A percentile compares a stretch with the other conserved stretches of the same genome.
Conservation (phyloP, 1,139 yeast species). For the Candida smagusa region DNA sequence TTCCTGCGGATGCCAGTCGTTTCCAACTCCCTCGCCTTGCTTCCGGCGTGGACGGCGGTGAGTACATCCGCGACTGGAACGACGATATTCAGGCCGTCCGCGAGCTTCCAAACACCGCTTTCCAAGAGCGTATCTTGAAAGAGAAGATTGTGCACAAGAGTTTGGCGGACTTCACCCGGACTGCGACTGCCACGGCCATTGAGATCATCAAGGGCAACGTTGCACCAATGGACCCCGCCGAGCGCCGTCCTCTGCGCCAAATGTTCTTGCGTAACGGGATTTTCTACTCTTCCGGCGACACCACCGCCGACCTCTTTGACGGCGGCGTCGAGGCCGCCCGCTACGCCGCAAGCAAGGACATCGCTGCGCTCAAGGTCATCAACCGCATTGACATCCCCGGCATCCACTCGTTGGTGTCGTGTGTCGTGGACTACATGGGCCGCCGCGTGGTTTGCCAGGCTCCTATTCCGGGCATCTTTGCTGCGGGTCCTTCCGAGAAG, state of each 20-base stretch:
- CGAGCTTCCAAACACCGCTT: slow-evolving; percentile 57
- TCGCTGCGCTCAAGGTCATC: slow-evolving; percentile 65
- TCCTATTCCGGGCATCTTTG: slow-evolving; percentile 94
- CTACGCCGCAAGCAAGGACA: slow-evolving; percentile 75
- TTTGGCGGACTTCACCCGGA: slow-evolving; percentile 72
- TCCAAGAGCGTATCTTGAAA: slow-evolving; percentile 69
- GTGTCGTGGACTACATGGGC: slow-evolving; percentile 87
- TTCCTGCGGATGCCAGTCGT: slow-evolving; percentile 58
- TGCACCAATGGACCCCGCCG: slow-evolving; percentile 77
- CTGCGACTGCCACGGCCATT: slow-evolving; percentile 79
- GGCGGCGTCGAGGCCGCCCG: slow-evolving; percentile 91
- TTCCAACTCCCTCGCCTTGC: slow-evolving; percentile 54
- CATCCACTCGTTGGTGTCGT: slow-evolving; percentile 69
- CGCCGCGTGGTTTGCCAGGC: slow-evolving; percentile 87
- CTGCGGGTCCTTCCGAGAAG: slow-evolving; percentile 32
- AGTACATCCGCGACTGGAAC: slow-evolving; percentile 74
- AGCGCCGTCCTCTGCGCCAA: slow-evolving; percentile 48
- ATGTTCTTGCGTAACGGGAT: slow-evolving; percentile 80
- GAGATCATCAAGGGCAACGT: slow-evolving; percentile 72
- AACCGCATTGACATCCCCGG: slow-evolving; percentile 66
- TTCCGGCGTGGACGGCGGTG: slow-evolving; percentile 60
- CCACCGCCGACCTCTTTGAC: slow-evolving; percentile 61
- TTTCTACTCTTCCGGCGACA: slow-evolving; percentile 71
- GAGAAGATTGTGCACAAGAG: slow-evolving; percentile 73
- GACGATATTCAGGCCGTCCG: slow-evolving; percentile 82